Conservation (phyloP, 2,329 filamentous ascomycete species). For the Didymella glomerata region DNA sequence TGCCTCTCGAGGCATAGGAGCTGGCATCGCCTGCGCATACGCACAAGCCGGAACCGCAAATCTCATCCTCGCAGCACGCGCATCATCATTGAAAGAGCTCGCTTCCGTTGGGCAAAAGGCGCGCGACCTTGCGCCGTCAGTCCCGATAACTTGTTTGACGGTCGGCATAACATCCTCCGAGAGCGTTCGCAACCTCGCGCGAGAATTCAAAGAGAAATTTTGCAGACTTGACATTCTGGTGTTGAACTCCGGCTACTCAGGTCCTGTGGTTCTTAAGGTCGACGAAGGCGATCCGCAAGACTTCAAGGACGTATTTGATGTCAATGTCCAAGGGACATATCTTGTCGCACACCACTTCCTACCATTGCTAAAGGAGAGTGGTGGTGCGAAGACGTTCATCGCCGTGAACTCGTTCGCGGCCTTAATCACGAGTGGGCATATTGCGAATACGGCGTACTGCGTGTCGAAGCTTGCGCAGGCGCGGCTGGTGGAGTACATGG, state of each 20-base stretch:
- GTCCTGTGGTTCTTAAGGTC: conserved; percentile 46
- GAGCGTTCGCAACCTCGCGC: conserved; percentile 38
- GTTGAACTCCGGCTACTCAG: conserved; percentile 51
- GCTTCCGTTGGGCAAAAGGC: conserved; percentile 24
- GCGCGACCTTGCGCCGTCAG: conserved; percentile 18
- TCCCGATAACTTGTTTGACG: conserved; percentile 5
- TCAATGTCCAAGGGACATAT: conserved; percentile 52
- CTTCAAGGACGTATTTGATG: conserved; percentile 48
- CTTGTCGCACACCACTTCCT: conserved; percentile 50
- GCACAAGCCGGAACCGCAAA: conserved; percentile 37
- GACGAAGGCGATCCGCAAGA: too few relatives aligned
- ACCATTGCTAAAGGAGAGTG: conserved; percentile 32
- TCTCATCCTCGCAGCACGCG: conserved; percentile 38
- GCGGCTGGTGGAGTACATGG: conserved; percentile 37
- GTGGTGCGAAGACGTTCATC: conserved; percentile 37
- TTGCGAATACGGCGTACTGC: conserved; percentile 51
- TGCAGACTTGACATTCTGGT: conserved; percentile 50
- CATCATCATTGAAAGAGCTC: conserved; percentile 29
- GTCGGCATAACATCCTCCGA: conserved; percentile 44
- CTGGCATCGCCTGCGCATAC: conserved; percentile 41
- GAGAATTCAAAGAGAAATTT: conserved; percentile 31
- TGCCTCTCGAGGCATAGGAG: conserved; percentile 46
- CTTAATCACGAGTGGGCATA: conserved; percentile 50
- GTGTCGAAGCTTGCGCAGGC: conserved; percentile 43
- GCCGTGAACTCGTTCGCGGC: conserved; percentile 43